A percentile compares a stretch with the other conserved stretches of the same genome.
Evolutionary conservation across 2,329 filamentous ascomycete genomes (phyloP).

Genomic region (Beauveria scarabaeidicola): DNA sequence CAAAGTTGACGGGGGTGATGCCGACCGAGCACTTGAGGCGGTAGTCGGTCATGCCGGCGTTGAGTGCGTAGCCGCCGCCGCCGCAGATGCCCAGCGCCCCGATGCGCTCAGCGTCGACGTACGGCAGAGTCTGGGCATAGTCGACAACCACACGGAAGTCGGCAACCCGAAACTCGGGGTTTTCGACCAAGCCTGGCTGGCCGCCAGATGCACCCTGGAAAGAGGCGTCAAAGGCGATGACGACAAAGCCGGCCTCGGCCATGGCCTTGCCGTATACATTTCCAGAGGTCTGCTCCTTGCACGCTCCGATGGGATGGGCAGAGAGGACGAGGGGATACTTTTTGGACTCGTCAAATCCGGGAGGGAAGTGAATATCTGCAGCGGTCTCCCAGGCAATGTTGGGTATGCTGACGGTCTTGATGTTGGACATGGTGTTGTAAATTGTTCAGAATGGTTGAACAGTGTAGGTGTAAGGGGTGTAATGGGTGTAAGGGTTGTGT

Average conservation of each 20-base stretch:
- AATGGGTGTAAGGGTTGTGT: neutral
- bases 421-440: neutral
- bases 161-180: slow-evolving; percentile 26
- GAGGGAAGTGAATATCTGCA: neutral
- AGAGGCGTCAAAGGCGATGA: slow-evolving; percentile 23
- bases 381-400: slow-evolving; percentile 6
- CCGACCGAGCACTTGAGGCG: slow-evolving; percentile 28
- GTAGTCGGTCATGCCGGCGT: slow-evolving; percentile 26
- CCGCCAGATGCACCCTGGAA: slow-evolving; percentile 28
- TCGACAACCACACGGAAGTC: slow-evolving; percentile 25
- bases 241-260: slow-evolving; percentile 21
- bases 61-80: slow-evolving; percentile 26
- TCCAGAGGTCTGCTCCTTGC: slow-evolving; percentile 29
- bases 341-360: neutral
- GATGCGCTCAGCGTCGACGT: slow-evolving; percentile 25
- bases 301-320: slow-evolving; percentile 20
- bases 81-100: slow-evolving; percentile 31
- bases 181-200: slow-evolving; percentile 25
- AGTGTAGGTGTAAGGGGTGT: neutral
- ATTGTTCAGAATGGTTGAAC: neutral
- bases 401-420: neutral
- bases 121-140: slow-evolving; percentile 20
- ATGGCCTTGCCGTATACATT: slow-evolving; percentile 23
- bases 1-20: slow-evolving; percentile 21
- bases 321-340: slow-evolving; percentile 17